phyloP scores from a whole-genome alignment of 2,329 filamentous ascomycete species.

The Claviceps pazoutovae region DNA sequence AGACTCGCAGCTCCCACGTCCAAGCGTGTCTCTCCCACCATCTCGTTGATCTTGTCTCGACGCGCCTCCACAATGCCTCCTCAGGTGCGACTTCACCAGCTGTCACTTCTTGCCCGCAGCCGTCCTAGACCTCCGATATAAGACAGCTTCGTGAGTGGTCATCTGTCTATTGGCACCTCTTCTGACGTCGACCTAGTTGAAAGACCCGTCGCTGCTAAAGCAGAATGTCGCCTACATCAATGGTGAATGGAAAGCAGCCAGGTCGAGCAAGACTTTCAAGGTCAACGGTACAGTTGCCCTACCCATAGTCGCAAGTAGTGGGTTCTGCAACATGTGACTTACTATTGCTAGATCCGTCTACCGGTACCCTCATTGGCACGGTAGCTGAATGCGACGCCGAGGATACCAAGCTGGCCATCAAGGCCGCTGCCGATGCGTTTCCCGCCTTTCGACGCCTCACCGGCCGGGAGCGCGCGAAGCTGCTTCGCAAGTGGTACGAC shows the following conservation, averaged over 20 bases:
- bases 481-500: constrained; percentile 71
- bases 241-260: constrained; percentile 77
- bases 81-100: constrained; percentile 19
- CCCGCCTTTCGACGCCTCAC: constrained; percentile 56
- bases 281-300: constrained; percentile 47
- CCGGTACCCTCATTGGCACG: constrained; percentile 65
- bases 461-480: constrained; percentile 57
- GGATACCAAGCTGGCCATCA: constrained; percentile 71
- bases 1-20: constrained; percentile 16
- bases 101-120: neutral
- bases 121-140: no score
- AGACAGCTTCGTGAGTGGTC: neutral
- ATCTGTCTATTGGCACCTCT: neutral
- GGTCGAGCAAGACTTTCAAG: constrained; percentile 83
- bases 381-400: constrained; percentile 69
- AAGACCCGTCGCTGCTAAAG: constrained; percentile 72
- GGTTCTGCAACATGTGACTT: neutral
- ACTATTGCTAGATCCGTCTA: constrained; percentile 52
- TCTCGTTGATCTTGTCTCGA: constrained; percentile 18
- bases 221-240: constrained; percentile 74
- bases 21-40: constrained; percentile 16
- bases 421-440: constrained; percentile 67
- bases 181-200: constrained; percentile 38
- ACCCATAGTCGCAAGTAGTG: neutral
- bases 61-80: constrained; percentile 34